phyloP scores from a whole-genome alignment of 2,329 filamentous ascomycete genomes.

The Aspergillus oerlinghausenensis region DNA sequence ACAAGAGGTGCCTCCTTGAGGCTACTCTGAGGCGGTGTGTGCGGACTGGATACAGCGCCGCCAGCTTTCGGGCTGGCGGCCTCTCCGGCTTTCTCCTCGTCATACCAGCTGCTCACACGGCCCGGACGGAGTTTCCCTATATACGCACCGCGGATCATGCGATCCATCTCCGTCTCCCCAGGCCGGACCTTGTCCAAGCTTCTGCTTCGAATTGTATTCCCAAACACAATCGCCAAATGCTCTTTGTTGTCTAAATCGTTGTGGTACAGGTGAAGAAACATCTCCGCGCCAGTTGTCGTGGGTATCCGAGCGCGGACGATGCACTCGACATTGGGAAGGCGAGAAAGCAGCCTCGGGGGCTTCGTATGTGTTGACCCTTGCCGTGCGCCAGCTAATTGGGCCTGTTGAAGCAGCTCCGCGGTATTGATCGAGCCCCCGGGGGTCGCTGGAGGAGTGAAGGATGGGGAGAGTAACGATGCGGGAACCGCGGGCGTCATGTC shows the following conservation, averaged over 20 bases:
- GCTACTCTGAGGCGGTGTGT: constrained; percentile 15
- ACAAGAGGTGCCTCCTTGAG: constrained; percentile 63
- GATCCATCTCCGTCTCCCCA: constrained; percentile 50
- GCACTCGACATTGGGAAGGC: constrained; percentile 82
- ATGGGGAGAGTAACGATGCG: constrained; percentile 51
- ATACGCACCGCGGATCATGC: constrained; percentile 93
- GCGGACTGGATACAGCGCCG: constrained; percentile 8
- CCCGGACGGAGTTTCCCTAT: constrained; percentile 83
- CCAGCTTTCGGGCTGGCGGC: constrained; percentile 2
- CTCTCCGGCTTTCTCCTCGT: constrained; percentile 30
- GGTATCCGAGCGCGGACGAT: constrained; percentile 92
- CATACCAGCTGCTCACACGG: constrained; percentile 67
- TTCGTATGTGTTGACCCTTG: constrained; percentile 40
- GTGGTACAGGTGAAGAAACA: constrained; percentile 93
- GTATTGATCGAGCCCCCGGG: constrained; percentile 37
- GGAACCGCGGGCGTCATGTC: constrained; percentile 45
- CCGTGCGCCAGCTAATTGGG: constrained; percentile 19
- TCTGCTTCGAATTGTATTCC: constrained; percentile 71
- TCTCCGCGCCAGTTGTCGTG: constrained; percentile 84
- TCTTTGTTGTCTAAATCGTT: constrained; percentile 94
- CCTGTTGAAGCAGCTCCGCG: constrained; percentile 25
- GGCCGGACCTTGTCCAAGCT: constrained; percentile 48
- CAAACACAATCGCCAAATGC: constrained; percentile 95
- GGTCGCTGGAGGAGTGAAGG: constrained; percentile 46
- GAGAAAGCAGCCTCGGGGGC: constrained; percentile 67